Evolutionary conservation across 2,329 filamentous ascomycete genomes (phyloP), one percentile per base, ranked within the genome.

Genomic region (Claviceps sp.): DNA sequence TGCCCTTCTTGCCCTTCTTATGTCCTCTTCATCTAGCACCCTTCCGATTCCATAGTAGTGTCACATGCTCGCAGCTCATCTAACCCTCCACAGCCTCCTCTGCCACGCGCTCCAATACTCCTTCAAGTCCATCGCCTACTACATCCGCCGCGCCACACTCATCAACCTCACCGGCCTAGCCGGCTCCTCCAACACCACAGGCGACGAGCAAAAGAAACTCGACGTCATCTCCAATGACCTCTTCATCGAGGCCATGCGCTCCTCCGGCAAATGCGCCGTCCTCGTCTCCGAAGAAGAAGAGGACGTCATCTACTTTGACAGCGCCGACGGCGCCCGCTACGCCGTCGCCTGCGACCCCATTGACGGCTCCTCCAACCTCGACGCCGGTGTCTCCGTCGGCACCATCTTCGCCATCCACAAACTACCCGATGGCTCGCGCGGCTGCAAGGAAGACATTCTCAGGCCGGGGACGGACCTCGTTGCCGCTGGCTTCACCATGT

Each of bases 81-180:
- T 18, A 18, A 46, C n/a, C 50, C n/a, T 6, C 14, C 38, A 50
- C 63, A 96, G 90, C 63, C 80, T 98, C 50, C 82, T 98, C 55
- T 96, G 89, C 78, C 93, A 98, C 69, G 90, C 93, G 55, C 86
- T 98, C 54, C 93, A 97, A 71, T 98, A 97, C 77, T 91, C 93
- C 58, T 98, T 98, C 85, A 98, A 98, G 77, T 95, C 88, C 59
- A 98, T 98, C 70, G 88, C 93, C 62, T 95, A 97, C 78, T 98
- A 96, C 77, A 98, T 98, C 70, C 90, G 91, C 63, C 85, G 93
- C 69, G 89, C 91, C 38, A 91, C 88, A 24, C 76, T 98, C 58
- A 91, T 97, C 73, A 95, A 95, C 76, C 81, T 98, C 56, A 94
- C 88, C 50, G 93, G 93, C 55, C 82, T 98, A 48, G 93, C 93